Base-by-base conservation (phyloP, 2,329 filamentous ascomycete genomes). In the Calonectria fujianensis region DNA sequence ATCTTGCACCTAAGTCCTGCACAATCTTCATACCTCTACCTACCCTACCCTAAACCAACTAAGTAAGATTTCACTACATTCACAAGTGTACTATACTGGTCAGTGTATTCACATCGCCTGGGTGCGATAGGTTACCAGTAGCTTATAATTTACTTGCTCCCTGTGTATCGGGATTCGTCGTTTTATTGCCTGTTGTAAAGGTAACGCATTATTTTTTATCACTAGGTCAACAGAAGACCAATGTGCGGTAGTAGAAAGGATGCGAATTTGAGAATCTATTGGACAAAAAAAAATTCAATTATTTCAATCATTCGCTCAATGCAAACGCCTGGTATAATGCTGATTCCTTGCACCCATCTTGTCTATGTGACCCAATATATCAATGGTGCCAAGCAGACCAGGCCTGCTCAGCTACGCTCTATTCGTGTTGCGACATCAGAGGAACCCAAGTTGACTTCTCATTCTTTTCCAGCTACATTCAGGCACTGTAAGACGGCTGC, bases 401-500 rank as follows among this genome's bases (percentile, higher is more conserved):
- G 7, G 3, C 14, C n/a, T 24, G 18, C 45, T 27, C 27, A 69
- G 14, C 31, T 10, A 51, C 18, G 65, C 11, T 20, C 20, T 45
- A 39, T 24, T 68, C 65, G 24, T 32, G 54, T 20, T 52, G 37
- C 1, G 65, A 20, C 20, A 31, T 39, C 10, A 69, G 39, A 59
- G 71, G 66, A 59, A 66, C 29, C 66, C 71, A 70, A 27, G 37
- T n/a, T 18, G 20, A 35, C 50, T 59, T 59, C 32, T 59, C 50
- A 1, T 32, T 29, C 31, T 32, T 45, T 11, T 48, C 61, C 68
- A 52, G 20, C 72, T 67, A 61, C 27, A 70, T 52, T 70, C 27
- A 70, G 18, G 41, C 67, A 70, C 20, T 52, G 61, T 67, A 70
- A 74, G 72, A 63, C 11, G 18, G 6, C 37, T 72, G 69, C 45